Conservation (phyloP, 306 rosid species). For the Arachis hypogaea region DNA sequence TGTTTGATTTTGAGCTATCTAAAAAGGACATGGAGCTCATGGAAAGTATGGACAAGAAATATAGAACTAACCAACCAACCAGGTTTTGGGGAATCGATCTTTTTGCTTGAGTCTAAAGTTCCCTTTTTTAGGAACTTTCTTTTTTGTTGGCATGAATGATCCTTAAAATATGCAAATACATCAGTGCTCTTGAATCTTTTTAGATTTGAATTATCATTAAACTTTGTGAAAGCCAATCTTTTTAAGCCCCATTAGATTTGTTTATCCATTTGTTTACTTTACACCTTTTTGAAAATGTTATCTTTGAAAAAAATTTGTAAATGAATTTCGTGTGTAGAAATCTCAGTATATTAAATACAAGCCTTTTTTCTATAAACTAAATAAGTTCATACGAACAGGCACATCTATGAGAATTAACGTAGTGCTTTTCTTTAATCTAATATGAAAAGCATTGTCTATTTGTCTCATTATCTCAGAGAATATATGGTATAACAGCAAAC, state of each 20-base stretch:
- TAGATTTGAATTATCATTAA: constrained; percentile 21
- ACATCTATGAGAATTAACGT: constrained; percentile 9
- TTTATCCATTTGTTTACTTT: constrained; percentile 10
- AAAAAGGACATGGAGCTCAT: constrained; percentile 74
- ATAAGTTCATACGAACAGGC: constrained; percentile 19
- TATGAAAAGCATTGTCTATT: not conserved
- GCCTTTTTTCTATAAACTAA: constrained; percentile 10
- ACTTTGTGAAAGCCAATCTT: constrained; percentile 7
- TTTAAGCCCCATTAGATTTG: constrained; percentile 11
- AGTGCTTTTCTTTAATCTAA: constrained; percentile 15
- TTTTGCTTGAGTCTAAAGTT: constrained; percentile 55
- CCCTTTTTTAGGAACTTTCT: not conserved
- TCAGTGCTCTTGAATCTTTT: not conserved
- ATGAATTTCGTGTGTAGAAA: not conserved
- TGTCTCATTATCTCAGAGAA: constrained; percentile 43
- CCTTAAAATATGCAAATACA: not conserved
- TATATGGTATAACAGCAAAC: constrained; percentile 64
- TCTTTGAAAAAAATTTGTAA: not conserved
- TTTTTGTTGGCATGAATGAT: not conserved
- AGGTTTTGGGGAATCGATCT: constrained; percentile 84
- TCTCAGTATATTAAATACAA: not conserved
- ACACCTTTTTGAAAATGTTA: not conserved
- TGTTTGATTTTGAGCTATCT: constrained; percentile 67
- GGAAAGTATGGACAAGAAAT: constrained; percentile 57
- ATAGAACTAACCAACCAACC: constrained; percentile 75